Evolutionary conservation across 1,284 basidiomycete species (phyloP), one percentile per base, ranked within the genome.

Genomic region (Schizophyllum amplum): DNA sequence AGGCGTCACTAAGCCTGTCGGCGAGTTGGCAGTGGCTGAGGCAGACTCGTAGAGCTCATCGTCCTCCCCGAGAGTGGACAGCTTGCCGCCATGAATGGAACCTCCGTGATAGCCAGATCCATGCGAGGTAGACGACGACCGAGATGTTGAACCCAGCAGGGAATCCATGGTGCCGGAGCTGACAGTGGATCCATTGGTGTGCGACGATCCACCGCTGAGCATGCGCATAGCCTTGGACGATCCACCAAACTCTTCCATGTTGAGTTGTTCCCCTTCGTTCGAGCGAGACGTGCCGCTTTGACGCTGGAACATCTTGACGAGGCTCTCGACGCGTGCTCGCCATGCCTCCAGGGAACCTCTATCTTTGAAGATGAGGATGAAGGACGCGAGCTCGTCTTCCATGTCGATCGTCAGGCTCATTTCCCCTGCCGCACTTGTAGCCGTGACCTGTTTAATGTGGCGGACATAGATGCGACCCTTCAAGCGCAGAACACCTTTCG

Each of bases 381-480:
- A 98, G 50, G 89, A 90, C 62, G 97, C 94, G 55, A 97, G 77
- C 67, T 96, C 93, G 67, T 98, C 93, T 71, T 95, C 91, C 90
- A 98, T 94, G 65, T 92, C 87, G 66, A 98, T 94, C 5, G 92
- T 95, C 62, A 98, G 77, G 65, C 87, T 92, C 72, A 94, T 80
- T 70, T 96, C 92, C 47, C 86, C 86, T 3, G 82, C 77, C 1
- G 86, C 82, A 2, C 84, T 86, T 24, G 86, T 86, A 59, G 93
- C 88, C 20, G 85, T 83, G 51, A 98, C 88, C 54, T 87, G 84
- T 63, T 87, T 87, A 71, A 98, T 95, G 70, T 98, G 94, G 27
- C 89, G 82, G 52, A 98, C 87, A 71, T 94, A 98, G 64, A 99
- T 97, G 47, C 95, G 80, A 0, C 96, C 96, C 66, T 96, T 97